Percentiles rank a stretch among this genome's conserved stretches.
phyloP scores from a whole-genome alignment of 139 green algal species.

The Chlorella sp. region DNA sequence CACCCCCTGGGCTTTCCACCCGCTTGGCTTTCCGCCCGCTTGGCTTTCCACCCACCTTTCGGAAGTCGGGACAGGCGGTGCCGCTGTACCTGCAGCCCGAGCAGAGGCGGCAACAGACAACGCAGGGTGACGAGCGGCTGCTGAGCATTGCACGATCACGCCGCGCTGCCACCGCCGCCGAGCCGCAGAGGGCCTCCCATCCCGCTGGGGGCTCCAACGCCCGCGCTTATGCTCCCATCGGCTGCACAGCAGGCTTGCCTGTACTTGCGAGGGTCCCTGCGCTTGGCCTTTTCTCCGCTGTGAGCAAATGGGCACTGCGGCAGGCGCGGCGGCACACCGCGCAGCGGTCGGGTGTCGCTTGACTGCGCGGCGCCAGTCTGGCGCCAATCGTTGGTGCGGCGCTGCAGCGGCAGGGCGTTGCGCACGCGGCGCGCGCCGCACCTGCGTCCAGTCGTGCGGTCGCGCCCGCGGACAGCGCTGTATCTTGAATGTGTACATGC shows the following conservation, averaged over 20 bases:
- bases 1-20: constrained; percentile 9
- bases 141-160: too few species aligned
- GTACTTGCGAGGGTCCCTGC: constrained; percentile 71
- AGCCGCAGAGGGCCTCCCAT: too few species aligned
- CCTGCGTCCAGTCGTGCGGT: constrained; percentile 75
- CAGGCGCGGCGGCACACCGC: not conserved
- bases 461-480: constrained; percentile 58
- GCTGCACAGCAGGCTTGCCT: too few species aligned
- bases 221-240: too few species aligned
- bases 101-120: too few species aligned
- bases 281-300: constrained; percentile 81
- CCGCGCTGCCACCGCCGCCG: too few species aligned
- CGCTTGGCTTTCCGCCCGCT: too few species aligned
- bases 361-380: not conserved
- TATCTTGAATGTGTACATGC: too few species aligned
- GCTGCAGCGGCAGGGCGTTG: not conserved
- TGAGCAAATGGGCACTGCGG: constrained; percentile 62
- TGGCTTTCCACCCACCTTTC: constrained; percentile 55
- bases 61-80: constrained; percentile 89
- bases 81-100: constrained; percentile 66
- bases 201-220: too few species aligned
- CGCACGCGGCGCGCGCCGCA: constrained; percentile 10
- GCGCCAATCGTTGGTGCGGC: not conserved
- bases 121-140: too few species aligned
- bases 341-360: too few species aligned